Percentiles rank a stretch among this genome's conserved stretches.
Evolutionary conservation across 148 eudicot genomes (phyloP).

Genomic region (Oxyria digyna): DNA sequence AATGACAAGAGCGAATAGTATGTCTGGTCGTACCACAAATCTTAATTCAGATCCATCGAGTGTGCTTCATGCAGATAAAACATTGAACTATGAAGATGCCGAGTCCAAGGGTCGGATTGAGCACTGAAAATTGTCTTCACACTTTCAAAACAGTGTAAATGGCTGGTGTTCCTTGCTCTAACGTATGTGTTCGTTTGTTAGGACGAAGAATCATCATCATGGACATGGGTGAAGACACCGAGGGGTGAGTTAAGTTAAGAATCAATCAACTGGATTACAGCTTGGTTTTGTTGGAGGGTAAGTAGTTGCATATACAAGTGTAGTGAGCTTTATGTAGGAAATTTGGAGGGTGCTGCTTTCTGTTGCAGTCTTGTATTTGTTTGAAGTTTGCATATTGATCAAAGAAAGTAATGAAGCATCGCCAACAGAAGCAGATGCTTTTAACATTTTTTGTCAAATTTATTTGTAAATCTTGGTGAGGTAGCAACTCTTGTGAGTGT

Average conservation of each 20-base stretch:
- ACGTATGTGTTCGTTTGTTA: background rate
- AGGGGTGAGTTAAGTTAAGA: background rate
- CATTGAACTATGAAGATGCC: background rate
- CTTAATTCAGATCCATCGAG: background rate
- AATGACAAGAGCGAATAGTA: background rate
- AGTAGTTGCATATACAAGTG: background rate
- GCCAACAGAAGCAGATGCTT: background rate
- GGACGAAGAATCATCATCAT: background rate
- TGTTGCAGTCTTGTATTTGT: background rate
- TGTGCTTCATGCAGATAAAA: slow-evolving; percentile 6
- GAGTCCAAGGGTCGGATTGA: background rate
- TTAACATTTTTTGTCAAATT: background rate
- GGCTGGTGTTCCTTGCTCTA: background rate
- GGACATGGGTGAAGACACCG: background rate
- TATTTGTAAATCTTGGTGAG: background rate
- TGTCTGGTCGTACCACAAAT: background rate
- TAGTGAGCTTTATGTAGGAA: background rate
- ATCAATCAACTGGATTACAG: background rate
- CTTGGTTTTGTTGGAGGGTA: background rate
- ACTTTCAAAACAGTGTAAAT: background rate
- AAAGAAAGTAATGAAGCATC: background rate
- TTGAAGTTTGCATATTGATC: background rate
- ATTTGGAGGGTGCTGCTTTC: background rate
- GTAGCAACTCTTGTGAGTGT: background rate
- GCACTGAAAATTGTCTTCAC: background rate